phyloP scores from a whole-genome alignment of 768 basidiomycete species.

The Collybia mongolica region DNA sequence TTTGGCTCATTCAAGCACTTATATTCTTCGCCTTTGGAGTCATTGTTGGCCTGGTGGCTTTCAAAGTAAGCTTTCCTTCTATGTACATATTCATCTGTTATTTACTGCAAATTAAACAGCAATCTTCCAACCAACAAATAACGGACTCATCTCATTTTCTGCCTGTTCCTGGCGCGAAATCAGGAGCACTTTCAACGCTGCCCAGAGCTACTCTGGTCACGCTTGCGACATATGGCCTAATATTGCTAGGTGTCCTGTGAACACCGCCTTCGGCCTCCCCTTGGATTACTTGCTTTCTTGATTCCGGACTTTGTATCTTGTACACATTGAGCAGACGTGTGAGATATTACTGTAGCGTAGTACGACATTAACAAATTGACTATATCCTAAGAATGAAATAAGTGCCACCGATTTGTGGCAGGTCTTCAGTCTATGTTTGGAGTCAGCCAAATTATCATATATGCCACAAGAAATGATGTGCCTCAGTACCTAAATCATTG shows the following conservation, averaged over 20 bases:
- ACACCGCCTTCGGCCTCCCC: neutral
- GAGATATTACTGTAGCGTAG: too few species aligned
- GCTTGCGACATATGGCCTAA: conserved; percentile 14
- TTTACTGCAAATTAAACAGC: conserved; percentile 27
- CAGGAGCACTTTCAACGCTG: conserved; percentile 27
- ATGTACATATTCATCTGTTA: neutral
- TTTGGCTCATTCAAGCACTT: conserved; percentile 80
- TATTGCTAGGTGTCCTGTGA: neutral
- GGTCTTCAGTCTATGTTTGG: too few species aligned
- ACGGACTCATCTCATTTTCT: conserved; percentile 46
- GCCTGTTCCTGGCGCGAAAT: conserved; percentile 54
- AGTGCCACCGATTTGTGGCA: too few species aligned
- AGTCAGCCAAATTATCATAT: too few species aligned
- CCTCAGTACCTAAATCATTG: too few species aligned
- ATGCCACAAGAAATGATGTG: too few species aligned
- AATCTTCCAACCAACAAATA: conserved; percentile 45
- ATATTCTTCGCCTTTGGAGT: conserved; percentile 74
- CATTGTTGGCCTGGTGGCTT: conserved; percentile 74
- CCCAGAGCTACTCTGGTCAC: conserved; percentile 20
- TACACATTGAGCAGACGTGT: neutral
- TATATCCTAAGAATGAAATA: too few species aligned
- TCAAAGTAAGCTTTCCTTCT: conserved; percentile 60
- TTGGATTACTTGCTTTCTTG: neutral
- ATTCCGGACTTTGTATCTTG: neutral
- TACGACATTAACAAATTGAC: too few species aligned